Conservation (phyloP, 768 basidiomycete genomes). For the Leucogyrophana mollusca region DNA sequence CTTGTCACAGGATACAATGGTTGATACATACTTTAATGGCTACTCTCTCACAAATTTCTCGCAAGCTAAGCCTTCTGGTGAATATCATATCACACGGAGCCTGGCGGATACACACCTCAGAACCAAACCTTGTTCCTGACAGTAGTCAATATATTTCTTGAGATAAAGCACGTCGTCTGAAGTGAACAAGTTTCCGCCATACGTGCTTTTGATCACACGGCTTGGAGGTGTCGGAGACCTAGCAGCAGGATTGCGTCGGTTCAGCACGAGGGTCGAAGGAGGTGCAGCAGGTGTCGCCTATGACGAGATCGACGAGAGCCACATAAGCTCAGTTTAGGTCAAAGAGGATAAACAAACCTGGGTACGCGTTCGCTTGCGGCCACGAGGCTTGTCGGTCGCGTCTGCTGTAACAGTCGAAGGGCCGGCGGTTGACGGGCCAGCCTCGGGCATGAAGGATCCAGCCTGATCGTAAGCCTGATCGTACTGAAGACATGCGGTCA, state of each 20-base stretch:
- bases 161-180: constrained; percentile 80
- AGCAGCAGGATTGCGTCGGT: constrained; percentile 62
- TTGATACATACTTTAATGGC: constrained; percentile 64
- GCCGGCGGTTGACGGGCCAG: constrained; percentile 43
- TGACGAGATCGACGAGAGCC: constrained; percentile 1
- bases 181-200: constrained; percentile 86
- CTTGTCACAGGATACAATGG: background rate
- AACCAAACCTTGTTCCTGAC: constrained; percentile 83
- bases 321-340: background rate
- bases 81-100: constrained; percentile 6
- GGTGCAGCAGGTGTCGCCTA: constrained; percentile 65
- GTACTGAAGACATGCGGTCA: constrained; percentile 38
- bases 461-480: constrained; percentile 56
- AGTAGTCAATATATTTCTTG: constrained; percentile 88
- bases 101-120: constrained; percentile 52
- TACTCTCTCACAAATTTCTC: constrained; percentile 86
- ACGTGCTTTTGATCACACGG: constrained; percentile 84
- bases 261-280: constrained; percentile 64
- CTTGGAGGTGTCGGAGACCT: constrained; percentile 83
- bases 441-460: constrained; percentile 56
- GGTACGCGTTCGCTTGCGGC: constrained; percentile 66
- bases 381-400: constrained; percentile 49
- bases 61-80: constrained; percentile 31
- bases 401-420: constrained; percentile 32
- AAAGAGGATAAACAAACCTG: constrained; percentile 38